phyloP scores from a whole-genome alignment of 495 filamentous ascomycete genomes.

The Hamigera avellanea region DNA sequence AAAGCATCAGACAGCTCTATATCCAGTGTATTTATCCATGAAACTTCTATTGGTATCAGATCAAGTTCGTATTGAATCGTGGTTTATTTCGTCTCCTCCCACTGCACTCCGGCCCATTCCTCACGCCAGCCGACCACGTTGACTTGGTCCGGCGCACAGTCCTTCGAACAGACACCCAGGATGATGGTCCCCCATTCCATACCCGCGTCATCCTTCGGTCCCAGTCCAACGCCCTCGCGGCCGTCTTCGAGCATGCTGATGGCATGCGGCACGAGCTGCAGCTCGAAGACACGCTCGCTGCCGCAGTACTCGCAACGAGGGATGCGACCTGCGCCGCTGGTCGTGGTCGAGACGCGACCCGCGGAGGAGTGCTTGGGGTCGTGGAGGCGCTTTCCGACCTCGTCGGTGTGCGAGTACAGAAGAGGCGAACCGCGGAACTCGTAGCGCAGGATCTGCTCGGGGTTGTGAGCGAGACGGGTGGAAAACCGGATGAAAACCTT shows the following conservation, averaged over 20 bases:
- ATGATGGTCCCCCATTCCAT: slow-evolving; percentile 99
- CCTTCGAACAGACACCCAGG: slow-evolving; percentile 65
- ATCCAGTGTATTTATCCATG: too few relatives aligned
- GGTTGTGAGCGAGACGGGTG: slow-evolving; percentile 78
- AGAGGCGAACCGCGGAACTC: slow-evolving; percentile 74
- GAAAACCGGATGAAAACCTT: slow-evolving; percentile 85
- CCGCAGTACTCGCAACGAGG: slow-evolving; percentile 72
- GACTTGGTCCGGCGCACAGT: slow-evolving; percentile 49
- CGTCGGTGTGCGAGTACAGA: slow-evolving; percentile 67
- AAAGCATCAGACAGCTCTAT: too few relatives aligned
- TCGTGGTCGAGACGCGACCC: slow-evolving; percentile 17
- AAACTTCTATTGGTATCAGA: too few relatives aligned
- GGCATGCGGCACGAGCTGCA: slow-evolving; percentile 82
- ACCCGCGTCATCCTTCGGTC: slow-evolving; percentile 47
- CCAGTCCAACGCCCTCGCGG: slow-evolving; percentile 47
- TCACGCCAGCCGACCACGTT: slow-evolving; percentile 60
- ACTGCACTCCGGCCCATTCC: slow-evolving; percentile 96
- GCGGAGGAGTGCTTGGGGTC: slow-evolving; percentile 11
- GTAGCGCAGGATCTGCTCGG: slow-evolving; percentile 87
- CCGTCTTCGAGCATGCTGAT: slow-evolving; percentile 83
- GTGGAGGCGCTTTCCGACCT: slow-evolving; percentile 54
- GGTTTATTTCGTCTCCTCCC: slow-evolving; percentile 60
- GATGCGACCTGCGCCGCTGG: slow-evolving; percentile 31
- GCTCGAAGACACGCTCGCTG: slow-evolving; percentile 68
- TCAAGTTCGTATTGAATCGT: too few relatives aligned